Conservation (phyloP, 1,284 basidiomycete genomes). For the Apiotrichum gracile region DNA sequence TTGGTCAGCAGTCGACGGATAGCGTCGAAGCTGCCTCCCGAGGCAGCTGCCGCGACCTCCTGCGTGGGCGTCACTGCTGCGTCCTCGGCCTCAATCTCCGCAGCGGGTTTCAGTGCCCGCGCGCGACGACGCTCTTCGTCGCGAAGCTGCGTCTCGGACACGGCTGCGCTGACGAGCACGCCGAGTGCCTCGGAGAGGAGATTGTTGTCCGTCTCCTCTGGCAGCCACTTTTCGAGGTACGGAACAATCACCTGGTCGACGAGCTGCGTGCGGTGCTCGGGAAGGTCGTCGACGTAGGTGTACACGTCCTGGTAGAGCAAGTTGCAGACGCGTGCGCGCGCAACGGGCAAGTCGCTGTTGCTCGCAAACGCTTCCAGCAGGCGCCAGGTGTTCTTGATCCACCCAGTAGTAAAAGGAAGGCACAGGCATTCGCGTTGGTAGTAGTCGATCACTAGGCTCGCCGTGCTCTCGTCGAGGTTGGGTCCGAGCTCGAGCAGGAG, state of each 20-base stretch:
- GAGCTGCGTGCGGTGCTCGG: constrained; percentile 40
- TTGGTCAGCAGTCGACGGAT: constrained; percentile 41
- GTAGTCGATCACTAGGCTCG: constrained; percentile 48
- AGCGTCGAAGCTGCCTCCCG: constrained; percentile 38
- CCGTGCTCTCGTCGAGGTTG: constrained; percentile 45
- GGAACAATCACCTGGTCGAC: constrained; percentile 47
- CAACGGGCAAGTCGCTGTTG: constrained; percentile 24
- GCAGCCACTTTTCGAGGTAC: constrained; percentile 45
- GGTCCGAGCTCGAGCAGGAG: constrained; percentile 44
- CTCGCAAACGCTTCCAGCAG: constrained; percentile 47
- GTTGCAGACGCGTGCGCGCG: constrained; percentile 35
- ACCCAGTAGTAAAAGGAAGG: constrained; percentile 48
- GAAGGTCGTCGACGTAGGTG: constrained; percentile 44
- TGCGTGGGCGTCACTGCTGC: constrained; percentile 23
- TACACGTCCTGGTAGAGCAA: constrained; percentile 48
- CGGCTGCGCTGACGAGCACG: constrained; percentile 44
- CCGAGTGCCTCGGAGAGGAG: constrained; percentile 39
- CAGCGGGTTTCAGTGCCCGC: constrained; percentile 16
- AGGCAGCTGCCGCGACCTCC: constrained; percentile 25
- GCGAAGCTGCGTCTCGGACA: constrained; percentile 45
- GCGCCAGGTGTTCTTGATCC: constrained; percentile 50
- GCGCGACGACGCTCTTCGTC: constrained; percentile 36
- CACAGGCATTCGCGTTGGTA: constrained; percentile 48
- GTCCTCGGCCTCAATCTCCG: constrained; percentile 34
- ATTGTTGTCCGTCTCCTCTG: constrained; percentile 39